Conservation (phyloP, 2,329 filamentous ascomycete genomes). For the Fusarium nurragi region DNA sequence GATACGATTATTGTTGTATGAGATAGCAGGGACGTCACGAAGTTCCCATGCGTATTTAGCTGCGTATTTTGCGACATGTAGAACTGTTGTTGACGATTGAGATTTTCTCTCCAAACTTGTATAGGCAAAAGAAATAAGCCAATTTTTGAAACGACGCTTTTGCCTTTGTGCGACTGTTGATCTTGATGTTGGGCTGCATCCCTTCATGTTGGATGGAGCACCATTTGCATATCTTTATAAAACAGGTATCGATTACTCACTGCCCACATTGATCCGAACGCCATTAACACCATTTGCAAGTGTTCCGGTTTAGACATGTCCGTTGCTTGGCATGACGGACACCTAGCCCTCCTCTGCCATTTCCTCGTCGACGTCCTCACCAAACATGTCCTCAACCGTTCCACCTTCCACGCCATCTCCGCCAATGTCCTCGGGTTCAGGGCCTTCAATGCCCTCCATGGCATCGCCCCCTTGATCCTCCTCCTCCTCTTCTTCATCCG, state of each 20-base stretch:
- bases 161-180: neutral
- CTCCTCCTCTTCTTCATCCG: slow-evolving; percentile 51
- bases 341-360: slow-evolving; percentile 57
- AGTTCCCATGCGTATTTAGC: neutral
- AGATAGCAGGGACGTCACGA: neutral
- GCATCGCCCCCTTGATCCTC: slow-evolving; percentile 55
- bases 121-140: neutral
- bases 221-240: neutral
- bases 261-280: slow-evolving; percentile 17
- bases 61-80: neutral
- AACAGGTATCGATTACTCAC: slow-evolving; percentile 14
- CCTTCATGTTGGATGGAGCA: neutral
- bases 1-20: neutral
- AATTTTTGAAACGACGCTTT: neutral
- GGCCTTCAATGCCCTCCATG: slow-evolving; percentile 59
- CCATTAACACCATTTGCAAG: slow-evolving; percentile 31
- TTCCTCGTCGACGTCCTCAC: slow-evolving; percentile 64
- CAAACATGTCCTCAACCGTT: slow-evolving; percentile 65
- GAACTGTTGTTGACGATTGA: neutral
- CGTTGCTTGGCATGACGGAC: slow-evolving; percentile 7
- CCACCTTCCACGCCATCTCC: slow-evolving; percentile 61
- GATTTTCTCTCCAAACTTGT: neutral
- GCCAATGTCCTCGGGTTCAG: slow-evolving; percentile 54
- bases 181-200: neutral
- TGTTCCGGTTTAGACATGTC: slow-evolving; percentile 5